These are phyloP conservation scores for Plasmopara halstedii DNA, from an alignment of 352 stramenopile genomes.

Conservation along the genomic window DNA sequence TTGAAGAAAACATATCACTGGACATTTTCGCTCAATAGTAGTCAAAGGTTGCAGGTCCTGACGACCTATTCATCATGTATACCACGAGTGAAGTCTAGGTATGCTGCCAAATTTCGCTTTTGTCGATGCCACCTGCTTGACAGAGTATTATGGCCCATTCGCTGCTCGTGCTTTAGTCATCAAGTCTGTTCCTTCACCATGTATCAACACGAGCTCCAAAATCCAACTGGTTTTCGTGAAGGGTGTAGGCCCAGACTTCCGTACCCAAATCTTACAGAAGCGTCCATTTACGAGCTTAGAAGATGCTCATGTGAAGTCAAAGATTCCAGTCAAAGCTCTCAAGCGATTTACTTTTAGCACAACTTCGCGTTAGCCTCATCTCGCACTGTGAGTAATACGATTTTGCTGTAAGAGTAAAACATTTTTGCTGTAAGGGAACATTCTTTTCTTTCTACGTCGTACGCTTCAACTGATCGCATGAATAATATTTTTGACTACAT, in stretches of 20 bases:
- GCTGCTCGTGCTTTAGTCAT: constrained; percentile 10
- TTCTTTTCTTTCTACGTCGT: too few species aligned
- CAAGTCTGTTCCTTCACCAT: constrained; percentile 1
- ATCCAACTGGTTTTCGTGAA: background rate
- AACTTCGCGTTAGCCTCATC: background rate
- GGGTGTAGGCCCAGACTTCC: background rate
- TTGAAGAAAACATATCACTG: background rate
- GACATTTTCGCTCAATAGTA: background rate
- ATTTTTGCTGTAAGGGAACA: too few species aligned
- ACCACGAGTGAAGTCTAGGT: constrained; percentile 7
- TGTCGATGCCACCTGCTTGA: constrained; percentile 13
- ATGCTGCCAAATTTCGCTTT: constrained; percentile 6
- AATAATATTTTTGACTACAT: too few species aligned
- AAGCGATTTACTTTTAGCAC: background rate
- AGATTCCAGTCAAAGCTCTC: background rate
- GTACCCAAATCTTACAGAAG: background rate
- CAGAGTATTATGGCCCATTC: constrained; percentile 11
- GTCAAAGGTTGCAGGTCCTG: background rate
- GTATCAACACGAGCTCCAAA: background rate
- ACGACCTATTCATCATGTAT: constrained; percentile 1
- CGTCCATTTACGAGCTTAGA: background rate
- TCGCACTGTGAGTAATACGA: too few species aligned
- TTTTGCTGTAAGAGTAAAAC: too few species aligned
- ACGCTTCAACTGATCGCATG: too few species aligned
- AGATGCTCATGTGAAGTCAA: background rate